These are phyloP conservation scores for Quercus phellos DNA, from an alignment of 331 rosid genomes.

Conservation along the genomic window DNA sequence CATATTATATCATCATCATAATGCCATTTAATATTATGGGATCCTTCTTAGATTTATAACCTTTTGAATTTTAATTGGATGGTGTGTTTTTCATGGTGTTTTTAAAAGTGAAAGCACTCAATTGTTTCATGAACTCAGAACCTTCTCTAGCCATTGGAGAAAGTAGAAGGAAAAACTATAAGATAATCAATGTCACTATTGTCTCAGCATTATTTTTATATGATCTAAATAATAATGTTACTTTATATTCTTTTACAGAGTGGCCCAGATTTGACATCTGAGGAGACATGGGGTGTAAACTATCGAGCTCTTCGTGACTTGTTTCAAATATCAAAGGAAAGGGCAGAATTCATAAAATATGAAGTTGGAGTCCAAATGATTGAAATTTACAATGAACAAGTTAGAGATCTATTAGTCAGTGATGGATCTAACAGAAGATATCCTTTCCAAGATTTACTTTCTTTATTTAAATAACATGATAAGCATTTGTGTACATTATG, in stretches of 20 bases:
- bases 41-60: not conserved
- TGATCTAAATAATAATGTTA: not conserved
- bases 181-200: not conserved
- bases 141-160: not conserved
- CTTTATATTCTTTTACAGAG: constrained; percentile 41
- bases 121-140: not conserved
- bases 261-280: constrained; percentile 87
- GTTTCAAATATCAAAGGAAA: constrained; percentile 69
- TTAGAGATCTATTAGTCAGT: constrained; percentile 84
- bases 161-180: not conserved
- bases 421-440: constrained; percentile 93
- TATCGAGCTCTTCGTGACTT: constrained; percentile 88
- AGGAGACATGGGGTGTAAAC: constrained; percentile 96
- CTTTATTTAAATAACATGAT: constrained; percentile 1
- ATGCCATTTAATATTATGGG: not conserved
- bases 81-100: not conserved
- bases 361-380: constrained; percentile 98
- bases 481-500: not conserved
- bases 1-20: not conserved
- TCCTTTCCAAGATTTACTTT: constrained; percentile 45
- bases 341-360: constrained; percentile 58
- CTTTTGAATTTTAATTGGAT: not conserved
- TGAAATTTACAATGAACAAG: constrained; percentile 97
- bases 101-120: not conserved
- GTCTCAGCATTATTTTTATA: not conserved